Percentiles rank a stretch among this genome's conserved stretches.
phyloP scores from a whole-genome alignment of 768 basidiomycete genomes.

The Russula sp. region DNA sequence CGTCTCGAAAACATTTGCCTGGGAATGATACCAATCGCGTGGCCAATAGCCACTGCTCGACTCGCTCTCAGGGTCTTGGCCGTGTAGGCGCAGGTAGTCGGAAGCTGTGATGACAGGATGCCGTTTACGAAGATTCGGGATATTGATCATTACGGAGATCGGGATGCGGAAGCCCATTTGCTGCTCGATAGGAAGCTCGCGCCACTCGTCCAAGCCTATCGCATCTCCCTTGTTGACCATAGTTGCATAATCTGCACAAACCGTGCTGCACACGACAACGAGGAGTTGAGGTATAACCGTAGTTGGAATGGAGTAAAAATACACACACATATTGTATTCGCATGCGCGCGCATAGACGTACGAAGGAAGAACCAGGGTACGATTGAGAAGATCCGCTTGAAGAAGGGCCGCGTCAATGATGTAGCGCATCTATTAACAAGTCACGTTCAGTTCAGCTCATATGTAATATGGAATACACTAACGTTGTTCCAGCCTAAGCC shows the following conservation, averaged over 20 bases:
- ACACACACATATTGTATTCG: slow-evolving; percentile 37
- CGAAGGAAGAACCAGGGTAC: slow-evolving; percentile 40
- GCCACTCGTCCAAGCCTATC: slow-evolving; percentile 39
- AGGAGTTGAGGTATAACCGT: not conserved
- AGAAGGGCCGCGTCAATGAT: slow-evolving; percentile 42
- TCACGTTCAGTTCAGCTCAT: slow-evolving; percentile 1
- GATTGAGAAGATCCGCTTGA: slow-evolving; percentile 40
- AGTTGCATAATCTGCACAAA: slow-evolving; percentile 37
- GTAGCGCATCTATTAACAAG: slow-evolving; percentile 37
- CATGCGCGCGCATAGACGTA: slow-evolving; percentile 43
- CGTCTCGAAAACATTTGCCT: slow-evolving; percentile 29
- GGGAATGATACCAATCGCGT: slow-evolving; percentile 31
- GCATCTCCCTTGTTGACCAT: slow-evolving; percentile 45
- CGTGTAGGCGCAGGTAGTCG: slow-evolving; percentile 41
- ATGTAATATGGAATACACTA: slow-evolving; percentile 16
- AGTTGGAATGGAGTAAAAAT: slow-evolving; percentile 8
- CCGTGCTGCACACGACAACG: slow-evolving; percentile 23
- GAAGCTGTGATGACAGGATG: slow-evolving; percentile 39
- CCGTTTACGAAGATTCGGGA: slow-evolving; percentile 35
- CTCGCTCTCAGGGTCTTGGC: slow-evolving; percentile 32
- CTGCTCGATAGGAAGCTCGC: slow-evolving; percentile 33
- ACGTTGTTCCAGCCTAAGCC: slow-evolving; percentile 47
- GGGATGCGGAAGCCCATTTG: slow-evolving; percentile 36
- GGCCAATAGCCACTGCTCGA: slow-evolving; percentile 37
- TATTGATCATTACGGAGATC: slow-evolving; percentile 38